Evolutionary conservation across 2,329 filamentous ascomycete species (phyloP).

Genomic region (Colletotrichum spinosum): DNA sequence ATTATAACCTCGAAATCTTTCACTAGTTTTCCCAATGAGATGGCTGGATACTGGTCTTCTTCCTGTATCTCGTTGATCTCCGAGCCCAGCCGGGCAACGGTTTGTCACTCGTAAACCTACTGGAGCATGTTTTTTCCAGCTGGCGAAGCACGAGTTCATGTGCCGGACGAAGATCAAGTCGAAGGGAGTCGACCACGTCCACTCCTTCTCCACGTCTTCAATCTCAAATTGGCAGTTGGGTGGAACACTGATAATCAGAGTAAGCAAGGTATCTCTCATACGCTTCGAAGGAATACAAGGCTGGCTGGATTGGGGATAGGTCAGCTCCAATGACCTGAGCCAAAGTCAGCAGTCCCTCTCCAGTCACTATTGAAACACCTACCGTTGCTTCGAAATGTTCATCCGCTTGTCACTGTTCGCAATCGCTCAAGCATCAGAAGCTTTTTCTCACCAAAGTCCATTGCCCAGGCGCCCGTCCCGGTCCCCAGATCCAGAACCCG

Average conservation of each 20-base stretch:
- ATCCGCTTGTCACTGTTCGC: conserved; percentile 41
- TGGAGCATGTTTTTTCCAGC: conserved; percentile 42
- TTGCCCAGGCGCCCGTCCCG: conserved; percentile 43
- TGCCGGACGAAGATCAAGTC: conserved; percentile 50
- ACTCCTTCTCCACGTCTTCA: conserved; percentile 49
- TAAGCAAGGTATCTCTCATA: conserved; percentile 31
- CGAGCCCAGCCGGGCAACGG: no score
- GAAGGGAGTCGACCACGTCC: conserved; percentile 46
- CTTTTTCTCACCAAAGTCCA: conserved; percentile 41
- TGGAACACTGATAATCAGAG: conserved; percentile 46
- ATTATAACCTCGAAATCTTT: no score
- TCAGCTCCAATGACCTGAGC: conserved; percentile 44
- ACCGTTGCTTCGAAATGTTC: conserved; percentile 46
- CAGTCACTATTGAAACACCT: neutral
- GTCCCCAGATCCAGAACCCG: conserved; percentile 43
- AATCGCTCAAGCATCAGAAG: neutral
- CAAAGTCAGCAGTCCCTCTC: conserved; percentile 2
- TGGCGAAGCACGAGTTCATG: conserved; percentile 45
- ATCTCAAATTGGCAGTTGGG: conserved; percentile 58
- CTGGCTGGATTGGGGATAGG: conserved; percentile 40
- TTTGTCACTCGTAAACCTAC: conserved; percentile 35
- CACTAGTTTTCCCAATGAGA: no score
- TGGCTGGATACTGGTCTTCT: no score
- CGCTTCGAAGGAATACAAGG: conserved; percentile 42
- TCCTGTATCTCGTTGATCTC: no score